Evolutionary conservation across 2,329 filamentous ascomycete species (phyloP), one percentile per base, ranked within the genome.

Genomic region (Beauveria caledonica): DNA sequence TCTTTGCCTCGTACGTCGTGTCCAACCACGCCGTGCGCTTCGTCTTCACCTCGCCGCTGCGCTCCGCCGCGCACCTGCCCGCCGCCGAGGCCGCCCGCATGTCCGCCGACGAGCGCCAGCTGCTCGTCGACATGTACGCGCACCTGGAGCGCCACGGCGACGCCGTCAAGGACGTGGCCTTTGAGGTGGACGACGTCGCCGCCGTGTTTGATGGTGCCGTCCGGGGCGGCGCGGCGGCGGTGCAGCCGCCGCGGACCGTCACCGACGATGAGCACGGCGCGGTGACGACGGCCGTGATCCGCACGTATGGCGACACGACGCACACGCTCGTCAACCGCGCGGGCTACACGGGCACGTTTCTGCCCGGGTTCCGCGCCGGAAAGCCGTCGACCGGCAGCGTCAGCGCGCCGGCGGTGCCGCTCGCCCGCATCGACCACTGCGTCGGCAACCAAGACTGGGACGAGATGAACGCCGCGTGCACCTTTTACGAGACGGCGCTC

Each of bases 361-460:
- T 97, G 53, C 93, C 93, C 0, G 91, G 91, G 9, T 97, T 88
- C 78, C 84, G 86, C 49, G 73, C 82, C 7, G 82, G 80, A 45
- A 76, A 72, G 50, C 70, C 71, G 58, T 66, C 71, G 61, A 71
- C 74, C 2, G 69, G 72, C 27, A 73, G 69, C 21, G 66, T 77
- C 11, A 50, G 72, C 29, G 77, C 90, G 23, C 90, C 92, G 0
- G 68, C 76, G 0, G 83, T 96, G 15, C 73, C 78, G 10, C 82
- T 96, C 59, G 81, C 83, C 63, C 85, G 85, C 66, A 92, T 97
- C 76, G 93, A 97, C 77, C 93, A 97, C 80, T 97, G 93, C 74
- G 93, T 97, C 67, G 93, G 93, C 66, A 97, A 97, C 79, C 92
- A 97, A 78, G 88, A 91, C 74, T 97, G 93, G 93, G 81, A 92